Evolutionary conservation across 176 grass and related monocot genomes (phyloP).

Genomic region (Juncus effusus): DNA sequence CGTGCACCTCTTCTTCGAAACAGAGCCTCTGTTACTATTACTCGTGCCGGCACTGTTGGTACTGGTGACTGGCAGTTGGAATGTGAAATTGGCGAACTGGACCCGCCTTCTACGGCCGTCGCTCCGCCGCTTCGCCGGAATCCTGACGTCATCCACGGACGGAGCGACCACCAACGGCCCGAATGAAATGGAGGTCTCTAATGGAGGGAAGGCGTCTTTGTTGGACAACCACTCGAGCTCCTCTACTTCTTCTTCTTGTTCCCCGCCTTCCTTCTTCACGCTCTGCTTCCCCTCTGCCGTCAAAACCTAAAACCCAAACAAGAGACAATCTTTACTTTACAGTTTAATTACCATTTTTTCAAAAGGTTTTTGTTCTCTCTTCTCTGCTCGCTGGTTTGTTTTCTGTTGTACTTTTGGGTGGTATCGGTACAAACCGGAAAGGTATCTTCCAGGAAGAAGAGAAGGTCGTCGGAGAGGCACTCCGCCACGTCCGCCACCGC

Average conservation of each 20-base stretch:
- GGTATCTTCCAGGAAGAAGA: constrained; percentile 26
- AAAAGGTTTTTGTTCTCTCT: neutral
- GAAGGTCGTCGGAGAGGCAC: constrained; percentile 33
- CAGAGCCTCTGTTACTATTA: neutral
- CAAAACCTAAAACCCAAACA: constrained; percentile 29
- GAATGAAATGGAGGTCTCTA: constrained; percentile 45
- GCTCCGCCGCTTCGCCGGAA: constrained; percentile 29
- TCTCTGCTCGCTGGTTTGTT: neutral
- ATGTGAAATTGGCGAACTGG: neutral
- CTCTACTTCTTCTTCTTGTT: constrained; percentile 47
- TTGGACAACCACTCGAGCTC: constrained; percentile 85
- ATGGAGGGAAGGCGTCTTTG: constrained; percentile 71
- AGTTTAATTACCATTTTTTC: constrained; percentile 1
- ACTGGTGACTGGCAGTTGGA: constrained; percentile 28
- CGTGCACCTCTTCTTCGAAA: constrained; percentile 41
- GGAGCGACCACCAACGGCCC: neutral
- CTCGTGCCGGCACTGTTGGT: neutral
- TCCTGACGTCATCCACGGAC: neutral
- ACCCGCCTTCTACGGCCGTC: constrained; percentile 30
- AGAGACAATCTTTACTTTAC: constrained; percentile 27
- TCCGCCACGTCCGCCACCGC: constrained; percentile 21
- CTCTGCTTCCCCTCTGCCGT: constrained; percentile 40
- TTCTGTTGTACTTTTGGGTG: constrained; percentile 6
- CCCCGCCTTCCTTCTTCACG: constrained; percentile 31
- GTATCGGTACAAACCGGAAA: constrained; percentile 31